Conservation (phyloP, 768 basidiomycete species). For the Sarcodon sp. region DNA sequence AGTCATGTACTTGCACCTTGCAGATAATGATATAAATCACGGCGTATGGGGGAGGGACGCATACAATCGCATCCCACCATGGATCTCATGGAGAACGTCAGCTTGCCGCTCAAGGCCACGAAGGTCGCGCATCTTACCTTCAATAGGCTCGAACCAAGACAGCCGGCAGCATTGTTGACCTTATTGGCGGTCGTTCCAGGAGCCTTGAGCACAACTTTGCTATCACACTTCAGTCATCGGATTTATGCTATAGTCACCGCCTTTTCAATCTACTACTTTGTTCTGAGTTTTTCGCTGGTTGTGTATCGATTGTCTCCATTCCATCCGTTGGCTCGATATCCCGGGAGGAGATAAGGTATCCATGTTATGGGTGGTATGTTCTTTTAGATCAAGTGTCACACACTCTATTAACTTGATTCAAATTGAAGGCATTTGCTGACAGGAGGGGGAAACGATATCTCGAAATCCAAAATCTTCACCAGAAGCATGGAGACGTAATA, state of each 20-base stretch:
- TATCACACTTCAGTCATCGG: neutral
- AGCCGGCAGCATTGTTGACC: neutral
- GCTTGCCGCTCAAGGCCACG: too few relatives aligned
- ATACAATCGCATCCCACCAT: too few relatives aligned
- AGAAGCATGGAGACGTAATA: constrained; percentile 12
- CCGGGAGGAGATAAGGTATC: constrained; percentile 4
- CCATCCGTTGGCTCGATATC: constrained; percentile 9
- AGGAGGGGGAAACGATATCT: constrained; percentile 7
- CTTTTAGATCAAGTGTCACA: too few relatives aligned
- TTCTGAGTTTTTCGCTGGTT: neutral
- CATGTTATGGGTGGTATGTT: too few relatives aligned
- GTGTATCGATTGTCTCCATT: constrained; percentile 11
- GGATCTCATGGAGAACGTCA: too few relatives aligned
- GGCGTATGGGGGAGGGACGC: too few relatives aligned
- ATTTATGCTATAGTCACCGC: neutral
- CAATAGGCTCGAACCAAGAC: neutral
- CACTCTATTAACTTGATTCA: too few relatives aligned
- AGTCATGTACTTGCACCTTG: too few relatives aligned
- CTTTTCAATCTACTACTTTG: constrained; percentile 1
- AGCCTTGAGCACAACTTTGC: neutral
- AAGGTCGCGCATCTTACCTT: neutral
- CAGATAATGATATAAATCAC: too few relatives aligned
- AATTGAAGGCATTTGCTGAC: neutral
- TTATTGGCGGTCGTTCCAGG: neutral
- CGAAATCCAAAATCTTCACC: constrained; percentile 8